A percentile compares a stretch with the other conserved stretches of the same genome.
phyloP scores from a whole-genome alignment of 441 rosid species.

The Syzygium syzygioides region DNA sequence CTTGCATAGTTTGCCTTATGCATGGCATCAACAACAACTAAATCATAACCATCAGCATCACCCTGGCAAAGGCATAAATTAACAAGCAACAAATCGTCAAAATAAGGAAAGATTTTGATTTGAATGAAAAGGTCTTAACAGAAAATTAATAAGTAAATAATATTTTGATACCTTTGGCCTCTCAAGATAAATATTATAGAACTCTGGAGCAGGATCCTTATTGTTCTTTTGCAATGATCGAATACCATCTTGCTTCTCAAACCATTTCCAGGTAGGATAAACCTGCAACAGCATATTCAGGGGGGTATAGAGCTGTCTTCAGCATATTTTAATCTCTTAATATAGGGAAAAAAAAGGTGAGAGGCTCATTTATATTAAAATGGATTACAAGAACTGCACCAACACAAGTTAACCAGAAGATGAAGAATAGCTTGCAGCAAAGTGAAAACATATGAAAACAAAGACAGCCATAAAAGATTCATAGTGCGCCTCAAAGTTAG shows the following conservation, averaged over 20 bases:
- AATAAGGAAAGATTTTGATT: background rate
- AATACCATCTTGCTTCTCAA: conserved; percentile 99
- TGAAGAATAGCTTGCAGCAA: background rate
- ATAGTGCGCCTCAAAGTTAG: background rate
- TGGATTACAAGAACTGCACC: background rate
- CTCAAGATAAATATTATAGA: conserved; percentile 97
- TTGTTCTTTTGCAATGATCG: conserved; percentile 90
- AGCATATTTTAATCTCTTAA: background rate
- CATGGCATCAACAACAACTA: conserved; percentile 99
- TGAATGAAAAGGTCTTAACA: background rate
- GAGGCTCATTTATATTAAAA: background rate
- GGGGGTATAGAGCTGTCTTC: background rate
- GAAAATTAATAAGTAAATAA: background rate
- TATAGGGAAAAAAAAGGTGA: background rate
- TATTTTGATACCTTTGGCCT: conserved; percentile 82
- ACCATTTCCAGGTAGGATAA: conserved; percentile 99
- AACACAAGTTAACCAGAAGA: background rate
- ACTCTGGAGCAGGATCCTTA: conserved; percentile 99
- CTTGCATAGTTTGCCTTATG: conserved; percentile 99
- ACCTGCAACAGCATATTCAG: conserved; percentile 39
- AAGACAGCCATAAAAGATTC: background rate
- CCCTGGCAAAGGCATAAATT: conserved; percentile 53
- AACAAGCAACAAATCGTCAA: background rate
- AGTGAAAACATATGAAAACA: background rate
- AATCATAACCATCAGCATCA: conserved; percentile 98